Percentiles rank a stretch among this genome's conserved stretches.
phyloP scores from a whole-genome alignment of 352 stramenopile genomes.

The Phytophthora podocarpi region DNA sequence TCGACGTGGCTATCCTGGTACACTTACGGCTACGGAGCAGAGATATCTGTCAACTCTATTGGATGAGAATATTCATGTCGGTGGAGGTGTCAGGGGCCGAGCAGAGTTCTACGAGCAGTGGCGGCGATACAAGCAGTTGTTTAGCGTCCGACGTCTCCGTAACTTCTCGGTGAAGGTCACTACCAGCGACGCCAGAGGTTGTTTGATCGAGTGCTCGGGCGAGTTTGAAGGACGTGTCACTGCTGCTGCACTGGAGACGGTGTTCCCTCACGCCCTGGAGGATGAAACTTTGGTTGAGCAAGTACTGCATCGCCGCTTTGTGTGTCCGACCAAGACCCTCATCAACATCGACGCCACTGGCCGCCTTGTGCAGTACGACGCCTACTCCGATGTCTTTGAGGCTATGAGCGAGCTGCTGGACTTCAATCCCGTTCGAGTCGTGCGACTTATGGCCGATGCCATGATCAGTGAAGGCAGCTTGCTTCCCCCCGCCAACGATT shows the following conservation, averaged over 20 bases:
- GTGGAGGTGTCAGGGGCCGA: constrained; percentile 14
- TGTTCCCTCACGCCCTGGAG: constrained; percentile 31
- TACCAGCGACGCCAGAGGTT: constrained; percentile 23
- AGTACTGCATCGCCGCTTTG: constrained; percentile 23
- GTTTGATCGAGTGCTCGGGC: constrained; percentile 34
- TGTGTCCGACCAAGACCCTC: constrained; percentile 39
- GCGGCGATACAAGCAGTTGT: constrained; percentile 48
- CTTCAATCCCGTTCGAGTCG: constrained; percentile 17
- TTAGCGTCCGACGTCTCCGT: constrained; percentile 27
- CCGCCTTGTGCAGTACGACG: constrained; percentile 38
- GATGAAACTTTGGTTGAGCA: constrained; percentile 14
- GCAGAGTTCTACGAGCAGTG: constrained; percentile 48
- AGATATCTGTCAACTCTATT: constrained; percentile 29
- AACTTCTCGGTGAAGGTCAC: constrained; percentile 31
- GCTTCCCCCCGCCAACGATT: constrained; percentile 19
- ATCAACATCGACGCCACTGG: constrained; percentile 35
- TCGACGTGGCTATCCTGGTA: constrained; percentile 17
- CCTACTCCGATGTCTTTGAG: constrained; percentile 42
- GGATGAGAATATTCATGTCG: constrained; percentile 32
- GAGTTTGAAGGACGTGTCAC: constrained; percentile 37
- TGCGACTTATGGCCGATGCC: constrained; percentile 30
- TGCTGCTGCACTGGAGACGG: constrained; percentile 17
- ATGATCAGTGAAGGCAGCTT: constrained; percentile 36
- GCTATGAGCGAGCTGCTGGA: constrained; percentile 33
- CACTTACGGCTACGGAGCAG: constrained; percentile 1